Percentiles rank a stretch among this genome's conserved stretches.
Conservation (phyloP, 73 alveolate genomes). For the Durusdinium trenchii region DNA sequence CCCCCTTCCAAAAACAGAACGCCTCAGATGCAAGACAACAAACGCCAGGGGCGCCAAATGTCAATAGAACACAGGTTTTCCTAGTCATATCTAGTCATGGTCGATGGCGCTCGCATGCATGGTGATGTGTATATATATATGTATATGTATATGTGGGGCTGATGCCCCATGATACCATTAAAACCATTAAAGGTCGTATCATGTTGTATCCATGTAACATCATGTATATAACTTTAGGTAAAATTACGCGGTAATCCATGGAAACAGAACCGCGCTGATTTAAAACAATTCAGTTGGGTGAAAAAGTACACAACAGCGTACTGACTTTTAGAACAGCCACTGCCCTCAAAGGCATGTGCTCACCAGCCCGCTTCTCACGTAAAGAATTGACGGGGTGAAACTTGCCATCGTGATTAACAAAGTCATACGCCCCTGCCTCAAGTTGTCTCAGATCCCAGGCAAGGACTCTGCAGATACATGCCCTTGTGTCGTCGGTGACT, state of each 20-base stretch:
- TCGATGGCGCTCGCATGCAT: not conserved
- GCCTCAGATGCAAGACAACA: no score
- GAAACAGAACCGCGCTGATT: not conserved
- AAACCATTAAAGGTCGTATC: no score
- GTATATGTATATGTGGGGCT: not conserved
- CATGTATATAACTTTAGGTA: not conserved
- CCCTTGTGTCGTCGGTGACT: not conserved
- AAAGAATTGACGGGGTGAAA: not conserved
- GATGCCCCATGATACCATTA: not conserved
- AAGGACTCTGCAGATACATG: not conserved
- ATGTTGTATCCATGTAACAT: no score
- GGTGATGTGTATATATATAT: not conserved
- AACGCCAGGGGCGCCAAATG: no score
- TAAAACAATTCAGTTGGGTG: no score
- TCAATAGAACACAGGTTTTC: no score
- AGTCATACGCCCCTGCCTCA: not conserved
- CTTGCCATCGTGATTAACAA: not conserved
- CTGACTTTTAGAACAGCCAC: not conserved
- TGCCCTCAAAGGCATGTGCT: not conserved
- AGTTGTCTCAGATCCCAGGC: slow-evolving; percentile 1
- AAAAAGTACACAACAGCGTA: no score
- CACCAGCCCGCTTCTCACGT: not conserved
- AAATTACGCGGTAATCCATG: not conserved
- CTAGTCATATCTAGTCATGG: no score
- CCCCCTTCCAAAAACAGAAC: not conserved